These are phyloP conservation scores for Lactifluus echinatus DNA, from an alignment of 768 basidiomycete genomes.

Conservation along the genomic window DNA sequence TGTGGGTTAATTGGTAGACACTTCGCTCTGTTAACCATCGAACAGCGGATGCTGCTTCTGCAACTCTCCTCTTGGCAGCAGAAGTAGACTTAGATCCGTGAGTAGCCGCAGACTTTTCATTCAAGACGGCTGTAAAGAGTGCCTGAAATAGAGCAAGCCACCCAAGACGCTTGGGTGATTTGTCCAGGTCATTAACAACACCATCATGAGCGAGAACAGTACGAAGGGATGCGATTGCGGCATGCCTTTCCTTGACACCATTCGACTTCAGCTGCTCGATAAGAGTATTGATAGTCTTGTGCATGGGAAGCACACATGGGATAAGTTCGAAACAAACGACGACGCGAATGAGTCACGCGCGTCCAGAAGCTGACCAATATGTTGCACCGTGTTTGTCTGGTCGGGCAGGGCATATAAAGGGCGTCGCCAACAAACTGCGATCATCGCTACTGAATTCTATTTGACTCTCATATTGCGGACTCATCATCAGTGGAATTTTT, in stretches of 20 bases:
- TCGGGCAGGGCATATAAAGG: background rate
- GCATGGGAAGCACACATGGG: slow-evolving; percentile 24
- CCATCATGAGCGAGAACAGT: slow-evolving; percentile 43
- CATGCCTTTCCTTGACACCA: slow-evolving; percentile 62
- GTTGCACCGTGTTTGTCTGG: slow-evolving; percentile 5
- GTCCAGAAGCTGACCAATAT: slow-evolving; percentile 4
- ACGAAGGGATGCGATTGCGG: slow-evolving; percentile 47
- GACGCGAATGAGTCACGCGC: background rate
- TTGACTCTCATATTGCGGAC: background rate
- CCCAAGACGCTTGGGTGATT: slow-evolving; percentile 28
- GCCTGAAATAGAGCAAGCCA: slow-evolving; percentile 70
- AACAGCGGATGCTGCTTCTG: slow-evolving; percentile 55
- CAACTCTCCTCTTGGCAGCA: slow-evolving; percentile 50
- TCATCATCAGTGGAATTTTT: background rate
- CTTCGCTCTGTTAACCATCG: slow-evolving; percentile 67
- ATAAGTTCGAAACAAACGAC: background rate
- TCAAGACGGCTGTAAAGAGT: slow-evolving; percentile 55
- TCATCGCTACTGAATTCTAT: background rate
- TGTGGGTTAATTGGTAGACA: slow-evolving; percentile 42
- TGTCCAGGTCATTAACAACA: slow-evolving; percentile 35
- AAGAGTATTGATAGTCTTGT: slow-evolving; percentile 37
- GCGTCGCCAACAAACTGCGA: no score
- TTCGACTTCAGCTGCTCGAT: slow-evolving; percentile 47
- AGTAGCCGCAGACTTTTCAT: slow-evolving; percentile 46
- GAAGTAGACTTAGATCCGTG: slow-evolving; percentile 32